Evolutionary conservation across 2,329 filamentous ascomycete species (phyloP), one percentile per base, ranked within the genome.

Genomic region (Fusarium tricinctum): DNA sequence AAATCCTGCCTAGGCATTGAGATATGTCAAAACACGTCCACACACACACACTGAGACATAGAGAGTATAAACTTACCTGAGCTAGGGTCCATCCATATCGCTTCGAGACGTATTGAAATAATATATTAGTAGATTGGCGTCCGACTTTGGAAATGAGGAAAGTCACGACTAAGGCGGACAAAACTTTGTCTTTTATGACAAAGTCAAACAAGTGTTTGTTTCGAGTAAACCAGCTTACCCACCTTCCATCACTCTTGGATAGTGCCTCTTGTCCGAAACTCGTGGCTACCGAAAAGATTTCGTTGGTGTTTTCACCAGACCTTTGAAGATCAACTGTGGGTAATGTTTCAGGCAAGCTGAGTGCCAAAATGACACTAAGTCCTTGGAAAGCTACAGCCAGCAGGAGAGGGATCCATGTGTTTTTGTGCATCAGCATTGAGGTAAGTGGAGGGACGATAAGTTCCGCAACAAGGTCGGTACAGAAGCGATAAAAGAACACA

Each of bases 71-170:
- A 20, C 28, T 46, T 15, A 35, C 50, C 32, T 48, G 51, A 5
- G 42, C 42, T 12, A 54, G 26, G 33, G 51, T 54, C 43, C 51
- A 54, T 22, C 51, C 51, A 19, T 48, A 54, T 38, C 51, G 51
- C 20, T 54, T 48, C 22, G 51, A 54, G 9, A 54, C 51, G n/a
- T 54, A 54, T 48, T 54, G 51, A 30, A 54, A 54, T n/a, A 54
- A 43, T 6, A 48, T 48, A 9, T 54, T 54, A 15, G 43, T n/a
- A 48, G 51, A 43, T 20, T 54, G 51, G 8, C 43, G 51, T 3
- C 51, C 51, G 10, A 54, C 30, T 19, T 54, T 54, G 5, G 51
- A 54, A 14, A 54, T 54, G 2, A 48, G 51, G 4, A 54, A 54
- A 28, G 51, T 54, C 14, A 54, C 28, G 20, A 48, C 30, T 10